phyloP scores from a whole-genome alignment of 169 alveolate genomes.

The Plasmodium falciparum region DNA sequence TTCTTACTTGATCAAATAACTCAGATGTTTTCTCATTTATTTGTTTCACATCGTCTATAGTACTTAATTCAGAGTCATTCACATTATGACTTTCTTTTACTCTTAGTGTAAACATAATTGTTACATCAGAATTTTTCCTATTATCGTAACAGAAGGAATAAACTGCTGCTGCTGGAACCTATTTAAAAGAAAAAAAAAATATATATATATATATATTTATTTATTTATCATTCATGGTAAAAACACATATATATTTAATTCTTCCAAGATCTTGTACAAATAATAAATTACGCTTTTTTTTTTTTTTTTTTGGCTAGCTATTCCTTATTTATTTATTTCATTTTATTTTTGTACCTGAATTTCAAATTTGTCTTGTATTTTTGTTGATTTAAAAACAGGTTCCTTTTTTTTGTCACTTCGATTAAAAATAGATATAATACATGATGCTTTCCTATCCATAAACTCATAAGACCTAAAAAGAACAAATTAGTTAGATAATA shows the following conservation, averaged over 20 bases:
- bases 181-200: constrained; percentile 5
- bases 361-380: constrained; percentile 53
- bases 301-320: neutral
- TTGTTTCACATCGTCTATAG: constrained; percentile 63
- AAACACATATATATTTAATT: too few relatives aligned
- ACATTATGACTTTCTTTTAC: constrained; percentile 32
- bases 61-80: constrained; percentile 35
- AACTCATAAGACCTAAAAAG: constrained; percentile 56
- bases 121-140: constrained; percentile 33
- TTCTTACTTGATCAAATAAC: constrained; percentile 47
- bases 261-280: neutral
- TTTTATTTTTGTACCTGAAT: constrained; percentile 29
- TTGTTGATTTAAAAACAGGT: constrained; percentile 37
- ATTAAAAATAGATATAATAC: constrained; percentile 33
- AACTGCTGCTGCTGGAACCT: constrained; percentile 24
- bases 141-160: constrained; percentile 63
- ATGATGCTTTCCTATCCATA: constrained; percentile 32
- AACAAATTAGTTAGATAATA: neutral
- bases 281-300: neutral
- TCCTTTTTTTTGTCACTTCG: constrained; percentile 35
- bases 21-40: constrained; percentile 32
- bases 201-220: constrained; percentile 19
- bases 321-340: neutral
- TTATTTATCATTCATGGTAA: neutral
- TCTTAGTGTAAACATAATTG: constrained; percentile 67